Evolutionary conservation across 1,139 yeast species (phyloP).

Genomic region (Magnusiomyces suaveolens): DNA sequence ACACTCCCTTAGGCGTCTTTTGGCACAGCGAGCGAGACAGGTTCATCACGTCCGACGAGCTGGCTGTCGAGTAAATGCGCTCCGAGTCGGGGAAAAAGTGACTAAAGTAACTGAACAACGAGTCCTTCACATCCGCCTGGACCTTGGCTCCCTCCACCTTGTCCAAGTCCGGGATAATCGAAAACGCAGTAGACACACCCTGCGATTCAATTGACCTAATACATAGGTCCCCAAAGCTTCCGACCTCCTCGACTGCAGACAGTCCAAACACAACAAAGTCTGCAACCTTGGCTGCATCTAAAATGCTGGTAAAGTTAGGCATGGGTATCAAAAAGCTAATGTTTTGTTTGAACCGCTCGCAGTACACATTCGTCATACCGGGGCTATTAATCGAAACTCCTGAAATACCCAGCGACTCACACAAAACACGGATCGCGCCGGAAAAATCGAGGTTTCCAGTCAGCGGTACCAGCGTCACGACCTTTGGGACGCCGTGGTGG

Average conservation of each 20-base stretch:
- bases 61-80: conserved; percentile 63
- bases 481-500: conserved; percentile 66
- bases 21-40: conserved; percentile 73
- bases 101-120: conserved; percentile 68
- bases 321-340: conserved; percentile 63
- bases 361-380: conserved; percentile 30
- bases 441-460: conserved; percentile 58
- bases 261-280: conserved; percentile 83
- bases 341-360: conserved; percentile 63
- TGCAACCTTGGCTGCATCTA: conserved; percentile 83
- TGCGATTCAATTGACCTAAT: conserved; percentile 82
- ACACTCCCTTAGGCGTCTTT: conserved; percentile 71
- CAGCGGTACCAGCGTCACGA: conserved; percentile 70
- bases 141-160: conserved; percentile 62
- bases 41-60: conserved; percentile 55
- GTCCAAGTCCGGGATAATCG: conserved; percentile 68
- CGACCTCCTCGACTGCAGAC: conserved; percentile 79
- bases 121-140: conserved; percentile 68
- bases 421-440: conserved; percentile 44
- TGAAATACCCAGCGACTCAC: conserved; percentile 19
- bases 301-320: conserved; percentile 51
- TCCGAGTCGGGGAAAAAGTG: conserved; percentile 90
- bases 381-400: conserved; percentile 25
- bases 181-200: conserved; percentile 78
- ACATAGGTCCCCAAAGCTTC: conserved; percentile 76